Evolutionary conservation across 1,284 basidiomycete genomes (phyloP), one percentile per base, ranked within the genome.

Genomic region (Naganishia cerealis): DNA sequence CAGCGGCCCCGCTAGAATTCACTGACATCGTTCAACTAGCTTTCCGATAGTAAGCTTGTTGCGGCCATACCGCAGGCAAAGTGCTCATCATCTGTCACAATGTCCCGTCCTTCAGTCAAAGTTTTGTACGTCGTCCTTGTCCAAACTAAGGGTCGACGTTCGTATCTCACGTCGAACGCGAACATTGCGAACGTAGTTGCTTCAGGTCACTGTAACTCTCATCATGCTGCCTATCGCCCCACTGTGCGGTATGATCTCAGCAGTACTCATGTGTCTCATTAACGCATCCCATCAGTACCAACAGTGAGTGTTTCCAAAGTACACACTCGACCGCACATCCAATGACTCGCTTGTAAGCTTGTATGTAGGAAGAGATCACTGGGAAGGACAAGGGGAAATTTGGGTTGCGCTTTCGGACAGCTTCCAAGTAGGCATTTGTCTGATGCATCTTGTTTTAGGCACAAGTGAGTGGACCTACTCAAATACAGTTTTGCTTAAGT

Each of bases 221-320:
- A 57, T 67, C 52, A 67, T 67, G 67, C 33, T 67, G n/a, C 67
- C 67, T 16, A 67, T 67, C n/a, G 67, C 67, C 9, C 67, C 67
- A 2, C 39, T 67, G 8, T 67, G 67, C 42, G 50, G 58, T 21
- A 36, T 67, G 9, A 38, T 67, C 2, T 59, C 58, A 3, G 52
- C 42, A 15, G 50, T 50, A 15, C 33, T 62, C 8, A 63, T 67
- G 53, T 42, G 61, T 29, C 24, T 53, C n/a, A 38, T 53, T 5
- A 62, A 59, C 29, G 21, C 52, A 18, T 50, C 59, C 1, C 61
- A 67, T 38, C 53, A 58, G 18, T 68, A 63, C 29, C 67, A 68
- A 52, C 54, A 57, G 67, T 68, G 26, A 68, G 67, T n/a, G 9
- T 1, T 36, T n/a, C 36, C 7, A 6, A 33, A 16, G 13, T 33